A percentile compares a stretch with the other conserved stretches of the same genome.
phyloP scores from a whole-genome alignment of 345 rosid species.

The Kandelia obovata region DNA sequence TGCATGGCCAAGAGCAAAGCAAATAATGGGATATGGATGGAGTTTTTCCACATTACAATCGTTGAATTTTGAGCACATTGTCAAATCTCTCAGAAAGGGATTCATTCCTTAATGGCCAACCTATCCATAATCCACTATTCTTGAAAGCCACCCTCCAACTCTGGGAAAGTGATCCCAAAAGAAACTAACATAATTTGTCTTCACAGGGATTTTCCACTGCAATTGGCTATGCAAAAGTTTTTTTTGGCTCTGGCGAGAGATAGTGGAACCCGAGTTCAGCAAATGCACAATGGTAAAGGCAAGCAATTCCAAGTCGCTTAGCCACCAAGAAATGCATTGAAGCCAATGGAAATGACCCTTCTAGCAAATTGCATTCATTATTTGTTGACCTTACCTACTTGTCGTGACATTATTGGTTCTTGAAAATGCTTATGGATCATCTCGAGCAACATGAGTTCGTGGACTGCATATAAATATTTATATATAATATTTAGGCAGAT shows the following conservation, averaged over 20 bases:
- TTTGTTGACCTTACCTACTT: conserved; percentile 17
- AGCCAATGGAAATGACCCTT: conserved; percentile 1
- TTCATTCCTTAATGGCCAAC: neutral
- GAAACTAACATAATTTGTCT: no score
- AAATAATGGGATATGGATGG: neutral
- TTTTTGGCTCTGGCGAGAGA: neutral
- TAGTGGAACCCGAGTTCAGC: conserved; percentile 15
- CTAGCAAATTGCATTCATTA: neutral
- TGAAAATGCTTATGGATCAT: conserved; percentile 16
- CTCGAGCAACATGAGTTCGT: conserved; percentile 12
- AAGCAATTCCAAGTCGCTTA: neutral
- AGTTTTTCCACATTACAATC: no score
- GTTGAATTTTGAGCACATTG: neutral
- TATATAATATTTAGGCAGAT: neutral
- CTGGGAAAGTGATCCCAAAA: no score
- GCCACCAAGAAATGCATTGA: conserved; percentile 16
- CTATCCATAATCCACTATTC: neutral
- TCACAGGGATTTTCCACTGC: no score
- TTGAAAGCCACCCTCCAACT: neutral
- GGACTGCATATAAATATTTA: conserved; percentile 12
- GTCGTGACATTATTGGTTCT: neutral
- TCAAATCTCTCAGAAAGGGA: neutral
- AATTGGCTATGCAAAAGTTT: no score
- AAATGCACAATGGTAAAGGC: neutral
- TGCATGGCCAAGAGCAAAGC: neutral